A percentile compares a stretch with the other conserved stretches of the same genome.
Evolutionary conservation across 768 basidiomycete genomes (phyloP).

Genomic region (Calocybe cyanea): DNA sequence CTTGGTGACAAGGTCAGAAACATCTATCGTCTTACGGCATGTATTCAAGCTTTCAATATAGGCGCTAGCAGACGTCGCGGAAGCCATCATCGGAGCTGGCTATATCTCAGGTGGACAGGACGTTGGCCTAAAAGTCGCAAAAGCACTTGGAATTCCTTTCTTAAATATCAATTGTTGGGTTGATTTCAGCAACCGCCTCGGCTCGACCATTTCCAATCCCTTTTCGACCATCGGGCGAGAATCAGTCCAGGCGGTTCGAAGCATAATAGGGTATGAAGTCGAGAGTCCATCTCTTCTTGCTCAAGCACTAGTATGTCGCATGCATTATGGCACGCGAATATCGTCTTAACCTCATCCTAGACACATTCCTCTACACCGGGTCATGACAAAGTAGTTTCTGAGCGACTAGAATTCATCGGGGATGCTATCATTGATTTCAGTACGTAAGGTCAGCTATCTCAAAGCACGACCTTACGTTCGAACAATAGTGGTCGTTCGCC

Average conservation of each 20-base stretch:
- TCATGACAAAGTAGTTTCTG: constrained; percentile 56
- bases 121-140: constrained; percentile 58
- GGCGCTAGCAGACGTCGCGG: constrained; percentile 81
- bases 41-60: constrained; percentile 22
- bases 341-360: constrained; percentile 32
- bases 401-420: constrained; percentile 81
- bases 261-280: constrained; percentile 62
- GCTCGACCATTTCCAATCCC: constrained; percentile 39
- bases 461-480: constrained; percentile 9
- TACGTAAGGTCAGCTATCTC: constrained; percentile 31
- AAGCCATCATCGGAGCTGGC: constrained; percentile 82
- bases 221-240: constrained; percentile 43
- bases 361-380: constrained; percentile 63
- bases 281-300: constrained; percentile 58
- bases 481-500: constrained; percentile 61
- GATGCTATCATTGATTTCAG: constrained; percentile 84
- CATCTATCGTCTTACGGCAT: background rate
- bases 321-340: constrained; percentile 16
- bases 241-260: constrained; percentile 54
- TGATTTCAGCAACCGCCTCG: constrained; percentile 57
- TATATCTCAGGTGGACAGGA: constrained; percentile 73
- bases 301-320: constrained; percentile 62
- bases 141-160: constrained; percentile 64
- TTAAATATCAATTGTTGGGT: constrained; percentile 63
- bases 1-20: constrained; percentile 71